Base-by-base conservation (phyloP, 805 yeast species). In the Candida tammaniensis region DNA sequence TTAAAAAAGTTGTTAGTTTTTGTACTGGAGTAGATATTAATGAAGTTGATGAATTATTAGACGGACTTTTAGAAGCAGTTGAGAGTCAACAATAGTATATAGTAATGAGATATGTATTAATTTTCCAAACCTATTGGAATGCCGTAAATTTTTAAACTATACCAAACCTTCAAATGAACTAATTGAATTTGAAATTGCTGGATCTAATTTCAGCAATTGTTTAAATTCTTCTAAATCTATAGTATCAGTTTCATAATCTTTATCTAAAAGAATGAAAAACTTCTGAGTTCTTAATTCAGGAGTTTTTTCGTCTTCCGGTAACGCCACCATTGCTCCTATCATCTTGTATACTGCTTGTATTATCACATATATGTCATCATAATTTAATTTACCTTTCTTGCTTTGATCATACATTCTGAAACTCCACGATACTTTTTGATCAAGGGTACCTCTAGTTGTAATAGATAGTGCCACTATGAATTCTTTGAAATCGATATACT, bases 301-400 rank as follows among this genome's bases (percentile, higher is more conserved):
- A 0, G 98, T 88, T 28, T 80, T 76, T 49, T 89, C 98, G 53
- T 89, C 96, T 15, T 80, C 91, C 13, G 86, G 85, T 33, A 88
- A 69, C 42, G 80, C 80, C 39, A 89, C 95, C 91, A 89, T 87
- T 1, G 89, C 75, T 1, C 98, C 99, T 39, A 91, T 83, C 98
- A 93, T 89, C 58, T 84, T 85, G 59, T 93, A 91, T 21, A 91
- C 85, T 20, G 97, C 82, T 19, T 75, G 70, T 5, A 88, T 85
- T 26, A 93, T 86, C 2, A 76, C 67, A 32, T 86, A 66, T 78
- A 93, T 77, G 54, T 93, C 98, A 20, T 76, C 75, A 55, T 79
- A 86, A 17, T 76, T 69, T 36, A 93, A 76, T 47, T 68, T 70
- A 2, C 96, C 97, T 46, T 82, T 85, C 33, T 77, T 76, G 52